These are phyloP conservation scores for Cryphonectria parasitica DNA, from an alignment of 2,329 filamentous ascomycete genomes.

Conservation along the genomic window DNA sequence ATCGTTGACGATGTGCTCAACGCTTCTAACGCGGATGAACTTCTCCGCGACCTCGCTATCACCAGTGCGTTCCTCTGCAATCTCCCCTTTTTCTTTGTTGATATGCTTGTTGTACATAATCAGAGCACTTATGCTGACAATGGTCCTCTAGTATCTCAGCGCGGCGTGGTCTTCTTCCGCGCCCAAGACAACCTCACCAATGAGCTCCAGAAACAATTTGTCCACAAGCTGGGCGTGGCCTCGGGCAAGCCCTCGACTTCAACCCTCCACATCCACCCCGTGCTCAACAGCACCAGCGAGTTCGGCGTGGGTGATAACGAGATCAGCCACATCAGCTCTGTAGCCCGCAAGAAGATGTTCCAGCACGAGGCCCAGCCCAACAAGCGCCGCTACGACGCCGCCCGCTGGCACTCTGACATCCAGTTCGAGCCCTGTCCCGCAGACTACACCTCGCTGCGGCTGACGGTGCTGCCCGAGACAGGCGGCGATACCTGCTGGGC, in stretches of 20 bases:
- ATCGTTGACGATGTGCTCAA: conserved; percentile 28
- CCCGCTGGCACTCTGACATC: conserved; percentile 58
- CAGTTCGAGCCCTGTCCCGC: conserved; percentile 62
- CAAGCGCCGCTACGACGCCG: conserved; percentile 39
- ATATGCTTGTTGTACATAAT: no score
- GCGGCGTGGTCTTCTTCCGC: conserved; percentile 55
- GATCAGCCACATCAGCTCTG: conserved; percentile 50
- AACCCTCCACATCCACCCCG: conserved; percentile 52
- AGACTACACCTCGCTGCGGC: conserved; percentile 64
- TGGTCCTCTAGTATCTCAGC: conserved; percentile 46
- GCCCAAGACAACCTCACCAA: conserved; percentile 49
- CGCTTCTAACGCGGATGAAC: conserved; percentile 20
- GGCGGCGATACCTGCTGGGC: conserved; percentile 65
- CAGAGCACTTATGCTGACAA: conserved; percentile 1
- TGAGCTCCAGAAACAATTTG: conserved; percentile 51
- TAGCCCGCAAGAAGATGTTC: conserved; percentile 40
- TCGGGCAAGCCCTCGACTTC: conserved; percentile 52
- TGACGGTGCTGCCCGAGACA: conserved; percentile 58
- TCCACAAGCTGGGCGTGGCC: conserved; percentile 51
- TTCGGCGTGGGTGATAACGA: conserved; percentile 45
- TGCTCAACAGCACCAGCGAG: conserved; percentile 45
- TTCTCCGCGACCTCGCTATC: conserved; percentile 27
- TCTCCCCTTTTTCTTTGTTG: no score
- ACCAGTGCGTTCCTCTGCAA: conserved; percentile 17
- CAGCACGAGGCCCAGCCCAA: conserved; percentile 32